Percentiles rank a stretch among this genome's conserved stretches.
Evolutionary conservation across 164 flowering plant genomes (phyloP).

Genomic region (Paratinospora sagittata): DNA sequence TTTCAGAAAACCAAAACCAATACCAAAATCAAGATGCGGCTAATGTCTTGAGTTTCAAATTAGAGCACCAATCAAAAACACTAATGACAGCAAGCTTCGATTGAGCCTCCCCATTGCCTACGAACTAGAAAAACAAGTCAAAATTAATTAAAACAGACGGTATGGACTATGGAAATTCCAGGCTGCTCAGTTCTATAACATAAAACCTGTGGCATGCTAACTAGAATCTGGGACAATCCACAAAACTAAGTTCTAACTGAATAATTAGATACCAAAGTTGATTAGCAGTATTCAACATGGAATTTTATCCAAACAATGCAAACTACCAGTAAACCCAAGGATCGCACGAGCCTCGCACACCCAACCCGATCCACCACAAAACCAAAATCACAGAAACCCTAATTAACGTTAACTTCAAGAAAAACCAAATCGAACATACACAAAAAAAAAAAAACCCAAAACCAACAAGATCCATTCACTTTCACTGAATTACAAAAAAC

Average conservation of each 20-base stretch:
- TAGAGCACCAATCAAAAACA: background rate
- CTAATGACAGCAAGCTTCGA: background rate
- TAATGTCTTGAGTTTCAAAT: background rate
- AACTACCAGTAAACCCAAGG: background rate
- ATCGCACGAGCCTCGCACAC: background rate
- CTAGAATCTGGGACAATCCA: background rate
- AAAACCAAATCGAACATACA: background rate
- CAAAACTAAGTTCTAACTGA: background rate
- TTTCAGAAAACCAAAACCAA: no score
- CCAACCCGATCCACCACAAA: background rate
- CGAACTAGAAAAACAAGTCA: no score
- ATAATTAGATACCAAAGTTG: background rate
- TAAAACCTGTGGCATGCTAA: background rate
- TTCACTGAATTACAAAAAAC: background rate
- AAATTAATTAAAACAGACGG: background rate
- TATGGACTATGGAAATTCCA: background rate
- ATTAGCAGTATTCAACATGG: background rate
- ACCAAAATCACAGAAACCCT: background rate
- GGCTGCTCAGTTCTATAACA: background rate
- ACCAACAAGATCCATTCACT: background rate
- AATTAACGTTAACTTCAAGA: background rate
- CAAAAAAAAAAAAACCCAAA: background rate
- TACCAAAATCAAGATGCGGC: background rate
- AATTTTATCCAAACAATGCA: background rate
- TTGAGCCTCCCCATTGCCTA: background rate